Evolutionary conservation across 2,329 filamentous ascomycete genomes (phyloP), one percentile per base, ranked within the genome.

Genomic region (Penicillium sp.): DNA sequence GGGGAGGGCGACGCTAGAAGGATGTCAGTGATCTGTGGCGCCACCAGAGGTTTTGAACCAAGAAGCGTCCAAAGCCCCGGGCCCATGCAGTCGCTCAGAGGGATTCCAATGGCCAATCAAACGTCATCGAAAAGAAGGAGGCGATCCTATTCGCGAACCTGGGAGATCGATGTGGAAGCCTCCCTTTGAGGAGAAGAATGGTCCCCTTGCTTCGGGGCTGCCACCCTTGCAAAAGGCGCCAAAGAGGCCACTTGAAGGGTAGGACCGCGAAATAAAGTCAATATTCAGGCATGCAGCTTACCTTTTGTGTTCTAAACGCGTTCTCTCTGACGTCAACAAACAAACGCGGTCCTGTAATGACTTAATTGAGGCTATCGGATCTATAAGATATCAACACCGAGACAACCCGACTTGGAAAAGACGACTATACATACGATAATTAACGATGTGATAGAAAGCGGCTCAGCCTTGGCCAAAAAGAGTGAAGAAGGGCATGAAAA

Each of bases 271-370:
- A 51, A 47, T 30, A 53, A 44, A 39, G 24, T 20, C 38, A 22
- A 39, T n/a, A 5, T 27, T 27, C 13, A 46, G 50, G 54, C 41
- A 60, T 62, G 56, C 36, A 41, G 46, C 60, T 56, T 57, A 62
- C 60, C 43, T 38, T 46, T 49, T 45, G 24, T 27, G 50, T 14
- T 43, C 16, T 6, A 42, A 50, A 24, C 44, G 53, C 51, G 60
- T 57, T 55, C 44, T 57, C 49, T 46, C 16, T 55, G 53, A 60
- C 50, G 56, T 61, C 49, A 56, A 51, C 45, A 61, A 60, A 60
- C 25, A 62, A 57, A 55, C 42, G 44, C 18, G 45, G 44, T 49
- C 46, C 28, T 9, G 8, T 11, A 30, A 18, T 20, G 45, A 27
- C 20, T 28, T 18, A 16, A 28, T 28, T 40, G 46, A 30, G 22